Conservation (phyloP, 179 eudicot species). For the Silene noctiflora region DNA sequence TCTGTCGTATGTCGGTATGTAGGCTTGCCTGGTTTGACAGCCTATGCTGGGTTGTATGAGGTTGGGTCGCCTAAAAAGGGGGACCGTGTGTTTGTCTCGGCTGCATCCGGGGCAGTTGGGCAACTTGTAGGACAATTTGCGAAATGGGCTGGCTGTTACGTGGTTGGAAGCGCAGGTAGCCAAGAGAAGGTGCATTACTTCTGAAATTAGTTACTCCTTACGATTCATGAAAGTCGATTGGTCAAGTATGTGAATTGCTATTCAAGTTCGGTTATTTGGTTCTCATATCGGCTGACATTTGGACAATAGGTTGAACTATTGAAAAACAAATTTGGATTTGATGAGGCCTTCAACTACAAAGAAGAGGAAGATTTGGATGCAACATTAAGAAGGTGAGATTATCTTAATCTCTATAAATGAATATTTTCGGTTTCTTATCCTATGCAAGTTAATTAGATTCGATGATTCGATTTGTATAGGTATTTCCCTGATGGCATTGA, state of each 20-base stretch:
- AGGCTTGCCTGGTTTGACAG: conserved; percentile 34
- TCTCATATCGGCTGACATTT: not conserved
- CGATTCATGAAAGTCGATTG: not conserved
- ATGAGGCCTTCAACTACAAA: conserved; percentile 67
- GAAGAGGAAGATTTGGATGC: conserved; percentile 51
- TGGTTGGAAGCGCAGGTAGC: conserved; percentile 69
- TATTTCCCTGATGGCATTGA: conserved; percentile 34
- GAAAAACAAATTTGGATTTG: conserved; percentile 58
- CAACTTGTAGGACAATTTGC: conserved; percentile 70
- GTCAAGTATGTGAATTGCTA: not conserved
- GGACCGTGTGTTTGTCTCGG: conserved; percentile 36
- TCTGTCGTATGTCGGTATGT: not conserved
- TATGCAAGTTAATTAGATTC: not conserved
- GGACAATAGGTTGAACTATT: conserved; percentile 50
- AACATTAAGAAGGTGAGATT: conserved; percentile 48
- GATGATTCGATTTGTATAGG: conserved; percentile 15
- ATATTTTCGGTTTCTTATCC: too few species aligned
- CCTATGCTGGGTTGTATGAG: conserved; percentile 32
- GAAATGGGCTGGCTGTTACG: conserved; percentile 54
- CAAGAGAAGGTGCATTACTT: conserved; percentile 41
- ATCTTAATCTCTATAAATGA: not conserved
- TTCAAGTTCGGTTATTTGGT: not conserved
- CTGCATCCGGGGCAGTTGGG: conserved; percentile 50
- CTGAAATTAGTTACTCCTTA: not conserved
- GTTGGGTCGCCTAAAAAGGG: conserved; percentile 29